Conservation (phyloP, 495 filamentous ascomycete genomes). For the Lentithecium fluviatile region DNA sequence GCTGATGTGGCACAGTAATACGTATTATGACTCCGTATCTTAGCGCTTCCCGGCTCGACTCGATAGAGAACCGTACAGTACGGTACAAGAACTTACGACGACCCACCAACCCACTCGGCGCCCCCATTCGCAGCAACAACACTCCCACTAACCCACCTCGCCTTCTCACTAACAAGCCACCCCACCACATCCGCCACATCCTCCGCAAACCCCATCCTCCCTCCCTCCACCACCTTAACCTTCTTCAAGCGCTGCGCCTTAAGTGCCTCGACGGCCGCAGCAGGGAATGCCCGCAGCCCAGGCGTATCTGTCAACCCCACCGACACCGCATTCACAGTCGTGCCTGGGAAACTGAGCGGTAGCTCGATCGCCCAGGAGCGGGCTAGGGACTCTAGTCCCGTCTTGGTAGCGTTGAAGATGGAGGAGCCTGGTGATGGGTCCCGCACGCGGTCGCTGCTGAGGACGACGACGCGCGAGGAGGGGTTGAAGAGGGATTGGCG, state of each 20-base stretch:
- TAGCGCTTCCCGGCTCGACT: too few relatives aligned
- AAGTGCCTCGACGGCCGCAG: slow-evolving; percentile 17
- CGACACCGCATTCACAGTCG: slow-evolving; percentile 31
- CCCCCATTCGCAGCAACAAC: slow-evolving; percentile 37
- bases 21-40: too few relatives aligned
- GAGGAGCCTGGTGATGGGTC: slow-evolving; percentile 16
- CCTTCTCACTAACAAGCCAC: slow-evolving; percentile 29
- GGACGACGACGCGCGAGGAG: slow-evolving; percentile 23
- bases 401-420: slow-evolving; percentile 31
- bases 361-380: slow-evolving; percentile 27
- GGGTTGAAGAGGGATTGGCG: slow-evolving; percentile 17
- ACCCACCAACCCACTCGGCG: slow-evolving; percentile 22
- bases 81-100: neutral
- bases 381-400: slow-evolving; percentile 20
- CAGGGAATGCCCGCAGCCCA: slow-evolving; percentile 20
- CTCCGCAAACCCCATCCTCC: slow-evolving; percentile 29
- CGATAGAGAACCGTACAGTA: too few relatives aligned
- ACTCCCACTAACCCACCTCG: slow-evolving; percentile 26
- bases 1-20: too few relatives aligned
- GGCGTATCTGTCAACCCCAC: slow-evolving; percentile 34
- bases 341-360: slow-evolving; percentile 24
- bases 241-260: slow-evolving; percentile 23
- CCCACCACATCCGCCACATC: slow-evolving; percentile 38
- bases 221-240: slow-evolving; percentile 29
- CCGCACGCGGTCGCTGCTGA: slow-evolving; percentile 27